Percentiles rank a stretch among this genome's conserved stretches.
Conservation (phyloP, 2,329 filamentous ascomycete species). For the Blastomyces parvus region DNA sequence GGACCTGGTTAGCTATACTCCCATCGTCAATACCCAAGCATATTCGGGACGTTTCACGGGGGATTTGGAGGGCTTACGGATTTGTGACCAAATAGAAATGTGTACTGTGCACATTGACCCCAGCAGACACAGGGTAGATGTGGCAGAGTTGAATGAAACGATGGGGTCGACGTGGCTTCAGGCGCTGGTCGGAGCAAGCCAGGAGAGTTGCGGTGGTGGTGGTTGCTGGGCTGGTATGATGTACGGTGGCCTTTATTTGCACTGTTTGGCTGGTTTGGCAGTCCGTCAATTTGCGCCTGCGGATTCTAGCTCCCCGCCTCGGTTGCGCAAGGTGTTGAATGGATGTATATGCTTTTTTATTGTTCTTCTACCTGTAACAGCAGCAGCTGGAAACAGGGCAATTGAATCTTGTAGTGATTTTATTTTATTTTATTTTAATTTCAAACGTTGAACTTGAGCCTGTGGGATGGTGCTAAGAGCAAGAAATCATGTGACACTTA, state of each 20-base stretch:
- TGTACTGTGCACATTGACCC: neutral
- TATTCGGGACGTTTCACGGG: neutral
- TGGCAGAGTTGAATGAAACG: neutral
- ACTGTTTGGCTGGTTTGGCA: neutral
- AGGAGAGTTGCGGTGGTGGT: slow-evolving; percentile 3
- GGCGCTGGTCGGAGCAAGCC: neutral
- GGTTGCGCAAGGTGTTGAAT: too few species aligned
- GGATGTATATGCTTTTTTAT: neutral
- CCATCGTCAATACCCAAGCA: neutral
- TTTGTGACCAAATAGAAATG: neutral
- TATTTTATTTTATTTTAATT: too few species aligned
- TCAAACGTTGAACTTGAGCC: neutral
- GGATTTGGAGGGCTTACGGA: neutral
- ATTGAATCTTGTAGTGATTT: too few species aligned
- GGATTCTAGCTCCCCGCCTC: too few species aligned
- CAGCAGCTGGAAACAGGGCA: too few species aligned
- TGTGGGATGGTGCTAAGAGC: neutral
- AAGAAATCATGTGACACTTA: neutral
- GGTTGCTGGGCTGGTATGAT: neutral
- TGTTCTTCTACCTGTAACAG: neutral
- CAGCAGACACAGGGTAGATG: neutral
- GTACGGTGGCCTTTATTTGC: slow-evolving; percentile 12
- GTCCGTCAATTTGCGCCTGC: neutral
- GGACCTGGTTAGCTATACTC: neutral
- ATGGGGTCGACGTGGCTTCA: slow-evolving; percentile 2